Conservation (phyloP, 331 rosid genomes). For the Prunus yedoensis region DNA sequence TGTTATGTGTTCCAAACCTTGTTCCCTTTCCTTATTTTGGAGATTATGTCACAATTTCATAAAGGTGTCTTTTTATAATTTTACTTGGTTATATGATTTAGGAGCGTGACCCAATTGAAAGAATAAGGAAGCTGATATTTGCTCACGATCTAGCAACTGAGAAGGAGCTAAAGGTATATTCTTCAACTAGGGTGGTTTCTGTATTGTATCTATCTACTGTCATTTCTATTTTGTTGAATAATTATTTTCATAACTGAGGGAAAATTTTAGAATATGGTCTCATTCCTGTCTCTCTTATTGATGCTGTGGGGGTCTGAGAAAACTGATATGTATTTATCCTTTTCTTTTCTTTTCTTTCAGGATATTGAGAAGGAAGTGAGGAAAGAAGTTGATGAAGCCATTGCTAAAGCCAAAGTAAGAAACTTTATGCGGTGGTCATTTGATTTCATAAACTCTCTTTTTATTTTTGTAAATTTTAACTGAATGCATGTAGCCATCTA, state of each 20-base stretch:
- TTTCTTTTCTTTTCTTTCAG: conserved; percentile 30
- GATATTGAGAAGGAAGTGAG: conserved; percentile 81
- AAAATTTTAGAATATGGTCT: neutral
- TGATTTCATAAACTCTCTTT: neutral
- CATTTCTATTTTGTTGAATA: conserved; percentile 6
- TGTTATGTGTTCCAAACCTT: conserved; percentile 2
- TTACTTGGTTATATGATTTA: conserved; percentile 28
- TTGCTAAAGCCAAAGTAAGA: conserved; percentile 88
- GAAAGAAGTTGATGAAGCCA: conserved; percentile 87
- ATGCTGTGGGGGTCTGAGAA: neutral
- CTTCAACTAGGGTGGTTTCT: neutral
- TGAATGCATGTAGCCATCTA: neutral
- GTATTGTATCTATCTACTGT: neutral
- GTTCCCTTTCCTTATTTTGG: neutral
- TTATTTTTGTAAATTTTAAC: neutral
- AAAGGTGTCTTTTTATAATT: conserved; percentile 8
- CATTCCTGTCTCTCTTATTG: neutral
- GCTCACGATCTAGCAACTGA: conserved; percentile 76
- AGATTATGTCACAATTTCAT: neutral
- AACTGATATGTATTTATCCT: conserved; percentile 1
- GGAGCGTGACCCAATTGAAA: conserved; percentile 99
- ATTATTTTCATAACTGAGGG: neutral
- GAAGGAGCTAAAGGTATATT: conserved; percentile 83
- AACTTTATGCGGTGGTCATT: neutral
- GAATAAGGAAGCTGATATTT: conserved; percentile 74